A percentile compares a stretch with the other conserved stretches of the same genome.
These are phyloP conservation scores for Kodamaea leandrae DNA, from an alignment of 805 yeast genomes.

Conservation along the genomic window DNA sequence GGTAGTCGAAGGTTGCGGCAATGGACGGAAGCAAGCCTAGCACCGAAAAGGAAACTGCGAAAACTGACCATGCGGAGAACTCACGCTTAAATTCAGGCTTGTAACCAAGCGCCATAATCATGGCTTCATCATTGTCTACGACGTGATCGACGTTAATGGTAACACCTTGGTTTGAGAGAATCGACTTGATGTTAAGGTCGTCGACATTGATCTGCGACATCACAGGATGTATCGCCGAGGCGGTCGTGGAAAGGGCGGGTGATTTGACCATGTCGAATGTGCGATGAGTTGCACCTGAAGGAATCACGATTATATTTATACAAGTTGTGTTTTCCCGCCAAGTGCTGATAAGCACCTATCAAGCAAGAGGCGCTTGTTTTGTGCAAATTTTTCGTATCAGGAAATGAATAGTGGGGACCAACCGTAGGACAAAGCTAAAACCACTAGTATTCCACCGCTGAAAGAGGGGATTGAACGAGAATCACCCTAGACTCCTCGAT, in stretches of 20 bases:
- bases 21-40: conserved; percentile 65
- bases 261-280: not conserved
- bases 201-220: conserved; percentile 32
- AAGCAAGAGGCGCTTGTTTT: no score
- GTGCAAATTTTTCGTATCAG: no score
- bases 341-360: no score
- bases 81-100: conserved; percentile 62
- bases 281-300: no score
- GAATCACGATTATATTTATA: no score
- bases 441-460: no score
- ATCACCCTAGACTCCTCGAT: no score
- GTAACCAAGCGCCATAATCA: conserved; percentile 57
- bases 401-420: no score
- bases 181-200: conserved; percentile 34
- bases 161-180: conserved; percentile 37
- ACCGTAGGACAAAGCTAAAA: no score
- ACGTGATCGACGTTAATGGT: conserved; percentile 48
- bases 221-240: conserved; percentile 12
- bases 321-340: no score
- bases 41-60: conserved; percentile 62
- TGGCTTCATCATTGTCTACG: conserved; percentile 49
- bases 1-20: conserved; percentile 60
- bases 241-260: not conserved
- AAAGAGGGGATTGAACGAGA: no score
- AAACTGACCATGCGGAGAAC: conserved; percentile 55